Evolutionary conservation across 2,329 filamentous ascomycete genomes (phyloP), one percentile per base, ranked within the genome.

Genomic region (Fusarium burgessii): DNA sequence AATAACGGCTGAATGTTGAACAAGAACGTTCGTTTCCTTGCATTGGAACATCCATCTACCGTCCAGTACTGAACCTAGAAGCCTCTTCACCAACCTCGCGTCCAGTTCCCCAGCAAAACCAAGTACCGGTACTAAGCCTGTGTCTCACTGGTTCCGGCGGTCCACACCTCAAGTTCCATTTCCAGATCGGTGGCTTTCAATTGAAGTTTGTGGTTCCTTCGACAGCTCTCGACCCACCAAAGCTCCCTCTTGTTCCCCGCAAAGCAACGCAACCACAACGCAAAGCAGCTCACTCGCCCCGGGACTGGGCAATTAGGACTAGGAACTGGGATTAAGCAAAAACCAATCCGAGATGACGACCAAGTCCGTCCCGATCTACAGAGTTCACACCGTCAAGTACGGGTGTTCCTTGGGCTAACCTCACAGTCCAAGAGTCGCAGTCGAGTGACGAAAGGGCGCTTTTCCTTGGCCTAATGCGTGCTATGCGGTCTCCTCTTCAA

Each of bases 341-440:
- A 56, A 52, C 62, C 59, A 67, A 58, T 65, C 47, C 46, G 65
- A 58, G 45, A 49, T 32, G 40, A 58, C 50, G 45, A 54, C 66
- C 69, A 72, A 72, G 69, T 74, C 75, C 75, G 75, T 77, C 75
- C 68, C 72, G 72, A 76, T 77, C 69, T 45, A 46, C 64, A 70
- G 56, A 77, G 66, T 74, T 77, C 75, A 77, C 75, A 77, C 75
- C 71, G 75, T 77, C 71, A 64, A 43, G 42, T 59, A 54, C 73
- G 67, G 65, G 64, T 51, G 43, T 51, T 62, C 49, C 62, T 58
- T 63, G 50, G 62, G 50, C 70, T 62, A 58, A 46, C 25, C 52
- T 73, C 74, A 75, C 74, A 74, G 68, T 73, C 71, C 66, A 60
- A 62, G 38, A 65, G 43, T 70, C 36, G 25, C 40, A 56, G 65